Percentiles rank a stretch among this genome's conserved stretches.
Conservation (phyloP, 2,329 filamentous ascomycete species). For the Xylariaceae sp. region DNA sequence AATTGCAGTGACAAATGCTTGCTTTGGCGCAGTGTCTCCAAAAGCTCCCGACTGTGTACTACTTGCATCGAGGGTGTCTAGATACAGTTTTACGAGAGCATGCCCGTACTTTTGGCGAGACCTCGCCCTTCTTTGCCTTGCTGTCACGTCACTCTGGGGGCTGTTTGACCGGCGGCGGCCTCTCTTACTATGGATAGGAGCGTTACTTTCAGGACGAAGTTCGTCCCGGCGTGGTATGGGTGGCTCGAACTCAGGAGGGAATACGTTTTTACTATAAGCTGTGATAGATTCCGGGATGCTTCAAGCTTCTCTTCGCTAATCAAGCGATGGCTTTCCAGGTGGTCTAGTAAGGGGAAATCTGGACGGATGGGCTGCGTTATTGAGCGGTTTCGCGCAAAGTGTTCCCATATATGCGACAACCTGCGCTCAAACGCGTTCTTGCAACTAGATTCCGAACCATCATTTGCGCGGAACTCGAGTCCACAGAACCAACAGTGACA, state of each 20-base stretch:
- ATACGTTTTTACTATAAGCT: neutral
- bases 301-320: neutral
- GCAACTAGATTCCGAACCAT: neutral
- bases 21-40: too few species aligned
- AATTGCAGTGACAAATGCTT: too few species aligned
- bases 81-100: too few species aligned
- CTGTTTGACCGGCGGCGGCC: too few species aligned
- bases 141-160: too few species aligned
- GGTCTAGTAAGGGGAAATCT: neutral
- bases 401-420: slow-evolving; percentile 6
- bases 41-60: too few species aligned
- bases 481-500: slow-evolving; percentile 9
- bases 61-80: too few species aligned
- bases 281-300: neutral
- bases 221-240: too few species aligned
- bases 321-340: neutral
- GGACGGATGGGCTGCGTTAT: neutral
- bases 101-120: too few species aligned
- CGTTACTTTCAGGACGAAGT: too few species aligned
- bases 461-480: neutral
- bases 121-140: too few species aligned
- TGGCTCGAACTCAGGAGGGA: neutral
- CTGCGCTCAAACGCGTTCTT: slow-evolving; percentile 1
- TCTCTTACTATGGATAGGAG: too few species aligned
- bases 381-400: neutral